These are phyloP conservation scores for Boletus edulis DNA, from an alignment of 768 basidiomycete species.

Conservation along the genomic window DNA sequence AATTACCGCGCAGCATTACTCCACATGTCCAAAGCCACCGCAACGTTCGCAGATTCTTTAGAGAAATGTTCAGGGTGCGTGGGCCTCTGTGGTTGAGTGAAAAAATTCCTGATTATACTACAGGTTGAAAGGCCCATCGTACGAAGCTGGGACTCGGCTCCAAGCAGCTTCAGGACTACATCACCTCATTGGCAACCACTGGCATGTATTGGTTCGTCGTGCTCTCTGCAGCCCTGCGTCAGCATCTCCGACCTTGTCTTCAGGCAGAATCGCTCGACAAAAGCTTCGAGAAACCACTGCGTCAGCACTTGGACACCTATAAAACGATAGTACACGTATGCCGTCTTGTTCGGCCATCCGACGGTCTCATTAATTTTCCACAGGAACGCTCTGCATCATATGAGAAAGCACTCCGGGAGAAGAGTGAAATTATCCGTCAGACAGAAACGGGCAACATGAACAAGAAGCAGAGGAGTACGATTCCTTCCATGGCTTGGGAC, in stretches of 20 bases:
- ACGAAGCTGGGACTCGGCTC: constrained; percentile 77
- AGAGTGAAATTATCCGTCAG: constrained; percentile 78
- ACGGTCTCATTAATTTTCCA: constrained; percentile 6
- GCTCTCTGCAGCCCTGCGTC: constrained; percentile 5
- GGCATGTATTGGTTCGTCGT: constrained; percentile 77
- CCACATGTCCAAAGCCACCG: constrained; percentile 79
- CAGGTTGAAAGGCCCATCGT: constrained; percentile 76
- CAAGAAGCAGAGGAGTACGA: constrained; percentile 79
- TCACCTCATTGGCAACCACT: constrained; percentile 89
- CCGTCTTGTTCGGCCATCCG: constrained; percentile 1
- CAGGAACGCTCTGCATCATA: constrained; percentile 86
- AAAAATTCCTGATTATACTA: background rate
- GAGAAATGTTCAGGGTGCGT: constrained; percentile 79
- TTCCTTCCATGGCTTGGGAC: constrained; percentile 7
- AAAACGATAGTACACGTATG: constrained; percentile 66
- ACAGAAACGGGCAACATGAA: constrained; percentile 87
- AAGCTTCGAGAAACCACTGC: constrained; percentile 85
- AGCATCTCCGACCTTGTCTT: constrained; percentile 4
- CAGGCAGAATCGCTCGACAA: constrained; percentile 85
- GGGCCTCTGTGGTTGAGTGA: background rate
- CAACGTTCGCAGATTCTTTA: constrained; percentile 83
- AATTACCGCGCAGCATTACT: constrained; percentile 80
- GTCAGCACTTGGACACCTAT: constrained; percentile 83
- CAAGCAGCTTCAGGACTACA: constrained; percentile 88
- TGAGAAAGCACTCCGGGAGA: constrained; percentile 78